phyloP scores from a whole-genome alignment of 768 basidiomycete genomes.

The Kwoniella sp. region DNA sequence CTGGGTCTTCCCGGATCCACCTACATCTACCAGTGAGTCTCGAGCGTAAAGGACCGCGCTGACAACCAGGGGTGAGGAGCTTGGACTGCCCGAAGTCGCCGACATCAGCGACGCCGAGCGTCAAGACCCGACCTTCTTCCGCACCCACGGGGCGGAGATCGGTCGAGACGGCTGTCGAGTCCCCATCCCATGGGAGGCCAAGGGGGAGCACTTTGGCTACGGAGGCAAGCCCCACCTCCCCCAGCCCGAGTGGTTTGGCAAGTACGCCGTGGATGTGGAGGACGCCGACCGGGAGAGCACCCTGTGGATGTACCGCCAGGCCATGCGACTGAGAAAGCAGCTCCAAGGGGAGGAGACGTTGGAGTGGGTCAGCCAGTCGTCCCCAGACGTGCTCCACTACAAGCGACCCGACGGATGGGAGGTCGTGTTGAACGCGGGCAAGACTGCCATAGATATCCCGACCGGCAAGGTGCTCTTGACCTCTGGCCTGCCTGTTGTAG shows the following conservation, averaged over 20 bases:
- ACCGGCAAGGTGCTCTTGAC: slow-evolving; percentile 2
- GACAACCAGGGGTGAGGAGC: slow-evolving; percentile 35
- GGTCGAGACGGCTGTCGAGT: slow-evolving; percentile 44
- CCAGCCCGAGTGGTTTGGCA: slow-evolving; percentile 26
- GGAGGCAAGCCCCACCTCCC: slow-evolving; percentile 31
- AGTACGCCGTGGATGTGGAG: slow-evolving; percentile 20
- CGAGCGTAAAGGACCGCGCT: not conserved
- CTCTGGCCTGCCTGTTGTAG: not conserved
- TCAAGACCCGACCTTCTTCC: slow-evolving; percentile 41
- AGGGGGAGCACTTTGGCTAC: slow-evolving; percentile 27
- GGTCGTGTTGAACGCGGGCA: slow-evolving; percentile 28
- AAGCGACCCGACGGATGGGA: slow-evolving; percentile 27
- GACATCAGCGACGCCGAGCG: slow-evolving; percentile 25
- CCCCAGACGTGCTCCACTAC: slow-evolving; percentile 23
- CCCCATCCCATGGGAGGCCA: slow-evolving; percentile 32
- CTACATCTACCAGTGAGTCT: slow-evolving; percentile 41
- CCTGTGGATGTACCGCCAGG: slow-evolving; percentile 28
- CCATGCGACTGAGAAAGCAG: slow-evolving; percentile 18
- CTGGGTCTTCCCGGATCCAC: slow-evolving; percentile 39
- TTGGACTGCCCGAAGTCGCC: slow-evolving; percentile 37
- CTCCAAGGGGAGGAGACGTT: slow-evolving; percentile 25
- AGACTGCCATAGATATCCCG: slow-evolving; percentile 18
- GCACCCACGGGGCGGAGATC: slow-evolving; percentile 28
- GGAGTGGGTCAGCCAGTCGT: slow-evolving; percentile 25
- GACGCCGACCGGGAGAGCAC: slow-evolving; percentile 17